Conservation (phyloP, 163 green algal species). For the Scenedesmus sp. region DNA sequence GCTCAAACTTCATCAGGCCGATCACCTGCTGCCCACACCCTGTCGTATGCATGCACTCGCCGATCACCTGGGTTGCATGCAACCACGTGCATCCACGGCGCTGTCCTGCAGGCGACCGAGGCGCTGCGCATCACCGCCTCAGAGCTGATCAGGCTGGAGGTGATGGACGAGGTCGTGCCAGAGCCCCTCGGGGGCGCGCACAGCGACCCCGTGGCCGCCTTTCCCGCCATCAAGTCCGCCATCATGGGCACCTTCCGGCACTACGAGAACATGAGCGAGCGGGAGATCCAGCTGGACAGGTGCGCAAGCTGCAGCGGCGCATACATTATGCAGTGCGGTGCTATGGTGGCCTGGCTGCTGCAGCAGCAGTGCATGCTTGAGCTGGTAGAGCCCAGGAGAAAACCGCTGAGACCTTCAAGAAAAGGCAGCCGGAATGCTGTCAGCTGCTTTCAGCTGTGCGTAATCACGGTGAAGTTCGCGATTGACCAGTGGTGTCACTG, state of each 20-base stretch:
- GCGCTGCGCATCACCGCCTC: conserved; percentile 92
- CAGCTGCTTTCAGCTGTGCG: too few relatives aligned
- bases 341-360: too few relatives aligned
- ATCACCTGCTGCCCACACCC: not conserved
- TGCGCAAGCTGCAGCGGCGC: not conserved
- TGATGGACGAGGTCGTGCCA: conserved; percentile 94
- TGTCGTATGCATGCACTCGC: too few relatives aligned
- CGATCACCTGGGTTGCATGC: too few relatives aligned
- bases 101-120: conserved; percentile 81
- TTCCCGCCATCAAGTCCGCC: conserved; percentile 91
- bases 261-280: conserved; percentile 82
- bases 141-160: conserved; percentile 88
- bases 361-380: too few relatives aligned
- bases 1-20: too few relatives aligned
- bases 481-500: too few relatives aligned
- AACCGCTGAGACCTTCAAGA: too few relatives aligned
- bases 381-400: too few relatives aligned
- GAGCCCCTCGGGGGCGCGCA: conserved; percentile 95
- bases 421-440: too few relatives aligned
- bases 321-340: too few relatives aligned
- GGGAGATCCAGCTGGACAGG: conserved; percentile 91
- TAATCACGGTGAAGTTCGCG: too few relatives aligned
- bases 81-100: not conserved
- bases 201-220: conserved; percentile 86
- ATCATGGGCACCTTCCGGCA: conserved; percentile 83